These are phyloP conservation scores for Macadamia tetraphylla DNA, from an alignment of 164 flowering plant genomes.

Conservation along the genomic window DNA sequence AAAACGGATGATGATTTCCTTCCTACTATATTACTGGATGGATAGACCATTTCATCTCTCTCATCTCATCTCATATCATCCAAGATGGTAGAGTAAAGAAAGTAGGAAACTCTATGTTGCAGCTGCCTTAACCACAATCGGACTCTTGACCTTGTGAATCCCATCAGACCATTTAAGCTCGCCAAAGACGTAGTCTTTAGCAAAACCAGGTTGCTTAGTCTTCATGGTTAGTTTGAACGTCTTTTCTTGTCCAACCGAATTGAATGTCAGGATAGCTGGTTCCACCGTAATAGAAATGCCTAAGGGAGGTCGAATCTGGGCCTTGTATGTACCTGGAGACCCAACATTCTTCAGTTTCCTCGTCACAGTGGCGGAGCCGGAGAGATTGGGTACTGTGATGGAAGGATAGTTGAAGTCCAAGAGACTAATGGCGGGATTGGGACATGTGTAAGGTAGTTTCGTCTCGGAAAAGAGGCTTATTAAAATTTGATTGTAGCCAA, in stretches of 20 bases:
- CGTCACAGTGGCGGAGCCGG: slow-evolving; percentile 33
- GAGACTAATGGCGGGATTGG: slow-evolving; percentile 6
- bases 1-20: too few relatives aligned
- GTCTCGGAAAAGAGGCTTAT: too few relatives aligned
- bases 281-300: slow-evolving; percentile 37
- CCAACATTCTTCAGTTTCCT: slow-evolving; percentile 74
- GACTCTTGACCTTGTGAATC: slow-evolving; percentile 58
- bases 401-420: slow-evolving; percentile 52
- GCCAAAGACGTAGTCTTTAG: slow-evolving; percentile 49
- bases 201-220: slow-evolving; percentile 1
- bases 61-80: too few relatives aligned
- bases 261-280: slow-evolving; percentile 43
- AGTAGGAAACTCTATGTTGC: not conserved
- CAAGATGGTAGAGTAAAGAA: too few relatives aligned
- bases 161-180: slow-evolving; percentile 66
- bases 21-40: too few relatives aligned
- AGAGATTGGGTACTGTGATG: slow-evolving; percentile 51
- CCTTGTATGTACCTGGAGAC: slow-evolving; percentile 39
- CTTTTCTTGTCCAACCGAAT: slow-evolving; percentile 52
- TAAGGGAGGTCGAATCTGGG: slow-evolving; percentile 23
- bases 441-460: slow-evolving; percentile 14
- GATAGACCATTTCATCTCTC: too few relatives aligned
- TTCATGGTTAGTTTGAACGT: slow-evolving; percentile 32
- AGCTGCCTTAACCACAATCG: slow-evolving; percentile 38
- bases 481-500: slow-evolving; percentile 23